Evolutionary conservation across 352 stramenopile species (phyloP), one percentile per base, ranked within the genome.

Genomic region (Phytophthora agathidicida): DNA sequence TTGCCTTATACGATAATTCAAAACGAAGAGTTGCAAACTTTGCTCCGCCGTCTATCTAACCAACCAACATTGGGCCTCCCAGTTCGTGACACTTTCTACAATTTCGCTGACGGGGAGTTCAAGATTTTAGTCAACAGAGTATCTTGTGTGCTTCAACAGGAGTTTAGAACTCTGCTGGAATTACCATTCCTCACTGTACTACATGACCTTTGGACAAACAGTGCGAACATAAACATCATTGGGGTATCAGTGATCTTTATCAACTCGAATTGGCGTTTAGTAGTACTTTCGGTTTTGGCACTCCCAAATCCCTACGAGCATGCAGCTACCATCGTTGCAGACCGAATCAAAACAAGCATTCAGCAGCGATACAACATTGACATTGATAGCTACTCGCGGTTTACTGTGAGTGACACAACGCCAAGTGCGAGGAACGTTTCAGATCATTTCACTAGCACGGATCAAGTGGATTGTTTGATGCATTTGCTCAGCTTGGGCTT

Each of bases 401-500:
- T 52, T 27, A 60, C 32, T 1, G 23, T 60, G 0, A 52, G 51
- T 8, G 41, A 52, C 14, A 60, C 41, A 2, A 47, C 51, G 0
- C n/a, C 39, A 2, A 32, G 39, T 26, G 41, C 31, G 2, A 23
- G 17, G 31, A 41, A 60, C 16, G 41, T 60, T 3, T 26, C 1
- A 1, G 22, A 46, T n/a, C 24, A 52, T 23, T 60, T 52, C 24
- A n/a, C 0, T 5, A 13, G 0, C 7, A 41, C 51, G 0, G 51
- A 60, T 49, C 51, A 52, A 23, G 51, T 60, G 3, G 32, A 46
- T 26, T 60, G 32, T 11, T 16, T 47, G 1, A 47, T 60, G 32
- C 39, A 47, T 11, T 26, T 52, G 5, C 17, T 41, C 0, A 60
- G 30, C 17, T 9, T 60, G 3, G 44, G 39, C 11, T 23, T 51